A percentile compares a stretch with the other conserved stretches of the same genome.
phyloP scores from a whole-genome alignment of 345 rosid species.

The Tarenaya hassleriana region DNA sequence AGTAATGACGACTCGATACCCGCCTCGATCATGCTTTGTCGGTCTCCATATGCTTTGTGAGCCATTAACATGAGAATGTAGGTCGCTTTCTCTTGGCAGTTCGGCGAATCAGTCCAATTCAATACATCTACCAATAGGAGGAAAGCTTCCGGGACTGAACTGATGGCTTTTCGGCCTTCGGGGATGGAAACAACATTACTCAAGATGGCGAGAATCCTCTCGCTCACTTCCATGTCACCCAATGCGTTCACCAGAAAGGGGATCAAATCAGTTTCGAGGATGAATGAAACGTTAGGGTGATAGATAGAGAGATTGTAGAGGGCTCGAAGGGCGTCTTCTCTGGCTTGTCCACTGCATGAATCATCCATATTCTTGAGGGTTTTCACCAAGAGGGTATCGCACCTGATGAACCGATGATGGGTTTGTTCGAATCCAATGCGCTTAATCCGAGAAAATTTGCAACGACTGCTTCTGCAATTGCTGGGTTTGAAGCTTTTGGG shows the following conservation, averaged over 20 bases:
- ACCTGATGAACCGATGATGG: constrained; percentile 78
- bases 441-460: constrained; percentile 89
- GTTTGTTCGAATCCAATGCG: constrained; percentile 77
- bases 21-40: constrained; percentile 90
- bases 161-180: constrained; percentile 77
- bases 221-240: constrained; percentile 90
- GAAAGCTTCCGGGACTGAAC: constrained; percentile 54
- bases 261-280: constrained; percentile 60
- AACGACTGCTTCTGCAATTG: constrained; percentile 61
- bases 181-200: constrained; percentile 70
- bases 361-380: constrained; percentile 37
- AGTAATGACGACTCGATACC: constrained; percentile 78
- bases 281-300: constrained; percentile 39
- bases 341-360: constrained; percentile 49
- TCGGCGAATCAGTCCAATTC: constrained; percentile 87
- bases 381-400: constrained; percentile 67
- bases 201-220: constrained; percentile 63
- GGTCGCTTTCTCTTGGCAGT: constrained; percentile 87
- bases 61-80: constrained; percentile 92
- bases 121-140: constrained; percentile 71
- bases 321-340: constrained; percentile 81
- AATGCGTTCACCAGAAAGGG: constrained; percentile 46
- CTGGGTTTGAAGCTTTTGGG: constrained; percentile 36
- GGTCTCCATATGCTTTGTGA: constrained; percentile 72
- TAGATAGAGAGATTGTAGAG: constrained; percentile 78